A percentile compares a stretch with the other conserved stretches of the same genome.
Evolutionary conservation across 371 early-diverging fungal genomes (phyloP).

Genomic region (Dichotomocladium elegans): DNA sequence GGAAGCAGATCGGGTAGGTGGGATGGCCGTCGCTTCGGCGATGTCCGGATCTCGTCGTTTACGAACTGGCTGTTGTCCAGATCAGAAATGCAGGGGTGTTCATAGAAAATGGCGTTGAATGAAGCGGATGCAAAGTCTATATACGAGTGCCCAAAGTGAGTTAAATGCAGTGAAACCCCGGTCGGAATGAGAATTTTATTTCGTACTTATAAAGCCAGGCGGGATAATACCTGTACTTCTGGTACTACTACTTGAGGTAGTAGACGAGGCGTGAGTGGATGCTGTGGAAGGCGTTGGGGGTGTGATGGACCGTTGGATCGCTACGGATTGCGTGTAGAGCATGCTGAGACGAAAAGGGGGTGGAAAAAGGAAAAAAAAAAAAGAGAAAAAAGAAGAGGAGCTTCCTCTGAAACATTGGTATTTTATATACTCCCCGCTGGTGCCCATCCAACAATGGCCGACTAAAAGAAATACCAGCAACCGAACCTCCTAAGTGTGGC

Average conservation of each 20-base stretch:
- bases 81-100: not conserved
- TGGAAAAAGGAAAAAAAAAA: not conserved
- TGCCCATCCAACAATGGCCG: too few species aligned
- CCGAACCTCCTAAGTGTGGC: too few species aligned
- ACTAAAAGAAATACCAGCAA: too few species aligned
- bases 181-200: not conserved
- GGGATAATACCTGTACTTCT: too few species aligned
- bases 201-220: not conserved
- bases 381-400: not conserved
- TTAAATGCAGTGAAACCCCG: not conserved
- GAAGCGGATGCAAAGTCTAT: constrained; percentile 47
- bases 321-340: not conserved
- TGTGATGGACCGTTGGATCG: too few species aligned
- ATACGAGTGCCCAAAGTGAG: not conserved
- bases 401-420: not conserved
- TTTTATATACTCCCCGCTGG: too few species aligned
- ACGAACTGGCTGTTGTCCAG: not conserved
- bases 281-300: not conserved
- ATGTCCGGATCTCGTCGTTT: not conserved
- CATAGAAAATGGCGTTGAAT: constrained; percentile 45
- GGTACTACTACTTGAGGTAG: too few species aligned
- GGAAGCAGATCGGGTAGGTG: constrained; percentile 45
- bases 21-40: constrained; percentile 16
- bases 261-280: not conserved
- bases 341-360: not conserved